Evolutionary conservation across 1,139 yeast genomes (phyloP), one percentile per base, ranked within the genome.

Genomic region (Wickerhamomyces sp.): DNA sequence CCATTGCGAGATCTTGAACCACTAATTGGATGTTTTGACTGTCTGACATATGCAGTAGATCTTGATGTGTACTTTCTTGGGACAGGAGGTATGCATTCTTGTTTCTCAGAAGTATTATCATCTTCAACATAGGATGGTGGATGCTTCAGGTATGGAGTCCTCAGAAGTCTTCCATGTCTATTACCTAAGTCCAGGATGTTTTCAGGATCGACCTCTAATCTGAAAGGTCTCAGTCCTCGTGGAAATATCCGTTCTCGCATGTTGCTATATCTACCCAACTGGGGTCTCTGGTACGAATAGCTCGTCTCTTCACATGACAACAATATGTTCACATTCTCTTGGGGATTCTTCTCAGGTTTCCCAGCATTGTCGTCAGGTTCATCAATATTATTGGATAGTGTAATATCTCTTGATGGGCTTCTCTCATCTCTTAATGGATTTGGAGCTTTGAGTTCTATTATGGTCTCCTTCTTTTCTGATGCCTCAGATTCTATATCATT

Each of bases 1-100:
- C 88, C 88, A 35, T 66, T 69, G 51, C 75, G 75, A 1, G 84
- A 79, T 46, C 84, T 65, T 11, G 73, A 68, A 11, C 15, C 9
- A 7, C 59, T 64, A 30, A 18, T 18, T 18, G 23, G 23, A 18
- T 18, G 23, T 18, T 18, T 18, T 18, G 23, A 18, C 23, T 18
- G 23, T 18, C 5, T 18, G 23, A 18, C 23, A 18, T 18, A 18
- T 18, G 58, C 47, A 3, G 53, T 42, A 6, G 37, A 29, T 6
- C 13, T 29, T 29, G 31, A 6, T 29, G 31, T 29, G 13, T 29
- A 10, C 42, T 38, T 41, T 44, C 37, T 46, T 45, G 26, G 40
- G 14, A 5, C 23, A 3, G 23, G 23, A 18, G 23, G 23, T 18
- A 5, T 18, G 23, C 5, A 18, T 18, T 18, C 23, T 18, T 18